Percentiles rank a stretch among this genome's conserved stretches.
Conservation (phyloP, 164 flowering plant species). For the Tetracentron sinense region DNA sequence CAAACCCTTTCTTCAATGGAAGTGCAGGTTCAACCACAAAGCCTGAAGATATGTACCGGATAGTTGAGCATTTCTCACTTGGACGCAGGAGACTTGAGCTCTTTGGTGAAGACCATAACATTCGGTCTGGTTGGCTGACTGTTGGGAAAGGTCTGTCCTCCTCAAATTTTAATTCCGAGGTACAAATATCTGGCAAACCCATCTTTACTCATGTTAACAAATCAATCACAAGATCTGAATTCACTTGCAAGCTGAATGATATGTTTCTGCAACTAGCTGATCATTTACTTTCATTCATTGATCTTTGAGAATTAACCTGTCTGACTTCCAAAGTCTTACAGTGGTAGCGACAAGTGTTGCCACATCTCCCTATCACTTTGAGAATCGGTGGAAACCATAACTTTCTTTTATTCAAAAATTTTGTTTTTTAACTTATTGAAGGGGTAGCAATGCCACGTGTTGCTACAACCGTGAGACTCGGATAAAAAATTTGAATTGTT, state of each 20-base stretch:
- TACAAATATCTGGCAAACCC: conserved; percentile 17
- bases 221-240: neutral
- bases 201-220: no score
- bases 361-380: no score
- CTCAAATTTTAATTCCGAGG: conserved; percentile 88
- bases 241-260: neutral
- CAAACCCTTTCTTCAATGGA: conserved; percentile 8
- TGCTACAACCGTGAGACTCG: no score
- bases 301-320: no score
- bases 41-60: conserved; percentile 96
- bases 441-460: no score
- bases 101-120: conserved; percentile 98
- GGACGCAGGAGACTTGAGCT: conserved; percentile 96
- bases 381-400: no score
- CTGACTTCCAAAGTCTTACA: no score
- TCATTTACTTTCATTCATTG: neutral
- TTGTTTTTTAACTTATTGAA: no score
- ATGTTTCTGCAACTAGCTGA: no score
- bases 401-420: no score
- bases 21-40: conserved; percentile 84
- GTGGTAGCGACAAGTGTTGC: no score
- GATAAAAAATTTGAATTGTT: no score
- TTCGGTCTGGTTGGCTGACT: conserved; percentile 95
- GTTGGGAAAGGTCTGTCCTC: conserved; percentile 89
- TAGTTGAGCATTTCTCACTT: conserved; percentile 92